These are phyloP conservation scores for Suhomyces bokatorum DNA, from an alignment of 1,139 yeast genomes.

Conservation along the genomic window DNA sequence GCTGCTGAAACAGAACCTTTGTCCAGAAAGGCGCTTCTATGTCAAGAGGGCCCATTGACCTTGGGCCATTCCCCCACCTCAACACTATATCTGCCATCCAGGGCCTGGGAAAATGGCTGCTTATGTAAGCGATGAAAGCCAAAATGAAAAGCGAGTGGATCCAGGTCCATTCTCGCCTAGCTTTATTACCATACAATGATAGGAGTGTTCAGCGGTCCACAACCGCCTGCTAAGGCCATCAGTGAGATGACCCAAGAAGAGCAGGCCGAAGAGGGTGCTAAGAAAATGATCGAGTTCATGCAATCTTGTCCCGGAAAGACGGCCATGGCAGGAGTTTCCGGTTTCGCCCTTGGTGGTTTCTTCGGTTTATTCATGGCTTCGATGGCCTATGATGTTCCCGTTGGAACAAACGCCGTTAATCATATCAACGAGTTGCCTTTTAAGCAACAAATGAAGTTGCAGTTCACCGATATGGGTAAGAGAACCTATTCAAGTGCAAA, in stretches of 20 bases:
- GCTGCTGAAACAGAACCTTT: too few relatives aligned
- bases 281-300: conserved; percentile 78
- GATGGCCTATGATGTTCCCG: conserved; percentile 80
- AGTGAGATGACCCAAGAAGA: conserved; percentile 85
- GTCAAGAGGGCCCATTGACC: too few relatives aligned
- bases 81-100: too few relatives aligned
- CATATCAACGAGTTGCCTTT: conserved; percentile 82
- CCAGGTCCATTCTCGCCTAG: not conserved
- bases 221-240: conserved; percentile 41
- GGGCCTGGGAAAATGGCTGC: too few relatives aligned
- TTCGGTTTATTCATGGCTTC: conserved; percentile 97
- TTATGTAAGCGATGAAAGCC: conserved; percentile 5
- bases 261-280: conserved; percentile 92
- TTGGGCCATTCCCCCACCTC: too few relatives aligned
- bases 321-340: conserved; percentile 88
- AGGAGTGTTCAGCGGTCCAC: conserved; percentile 28
- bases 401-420: conserved; percentile 55
- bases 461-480: conserved; percentile 88
- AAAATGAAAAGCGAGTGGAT: conserved; percentile 1
- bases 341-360: conserved; percentile 93
- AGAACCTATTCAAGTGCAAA: conserved; percentile 87
- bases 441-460: conserved; percentile 89
- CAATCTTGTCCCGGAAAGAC: conserved; percentile 96
- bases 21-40: too few relatives aligned
- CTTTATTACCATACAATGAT: conserved; percentile 16